Percentiles rank a stretch among this genome's conserved stretches.
Evolutionary conservation across 2,329 filamentous ascomycete species (phyloP).

Genomic region (Aspergillus puulaauensis): DNA sequence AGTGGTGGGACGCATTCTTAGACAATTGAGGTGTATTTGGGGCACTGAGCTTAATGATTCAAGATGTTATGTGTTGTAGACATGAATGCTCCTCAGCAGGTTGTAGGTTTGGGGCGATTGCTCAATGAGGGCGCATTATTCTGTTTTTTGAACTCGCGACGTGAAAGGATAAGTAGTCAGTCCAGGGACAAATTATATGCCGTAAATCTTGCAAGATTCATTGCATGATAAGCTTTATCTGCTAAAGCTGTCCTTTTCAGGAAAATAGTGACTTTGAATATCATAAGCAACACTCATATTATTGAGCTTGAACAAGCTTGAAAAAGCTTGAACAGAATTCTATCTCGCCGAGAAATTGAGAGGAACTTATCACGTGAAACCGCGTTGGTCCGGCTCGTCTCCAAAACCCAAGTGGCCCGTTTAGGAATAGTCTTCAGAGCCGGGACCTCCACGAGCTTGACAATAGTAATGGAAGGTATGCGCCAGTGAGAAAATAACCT

Average conservation of each 20-base stretch:
- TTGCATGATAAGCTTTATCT: neutral
- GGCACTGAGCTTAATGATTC: neutral
- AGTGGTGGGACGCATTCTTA: neutral
- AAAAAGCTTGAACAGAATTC: no score
- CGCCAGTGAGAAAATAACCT: neutral
- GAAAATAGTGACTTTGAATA: neutral
- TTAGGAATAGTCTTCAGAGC: conserved; percentile 1
- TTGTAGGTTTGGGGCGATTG: neutral
- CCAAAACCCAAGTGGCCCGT: neutral
- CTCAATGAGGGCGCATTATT: neutral
- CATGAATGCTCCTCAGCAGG: neutral
- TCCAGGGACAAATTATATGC: neutral
- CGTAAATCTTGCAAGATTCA: neutral
- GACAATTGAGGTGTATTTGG: neutral
- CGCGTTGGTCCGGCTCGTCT: neutral
- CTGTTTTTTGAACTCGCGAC: neutral
- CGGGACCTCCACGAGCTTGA: neutral
- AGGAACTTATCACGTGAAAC: neutral
- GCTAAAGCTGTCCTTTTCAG: neutral
- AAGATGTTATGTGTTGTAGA: neutral
- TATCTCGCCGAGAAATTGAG: neutral
- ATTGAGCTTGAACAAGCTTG: no score
- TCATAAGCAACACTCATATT: neutral
- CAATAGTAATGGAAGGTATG: neutral
- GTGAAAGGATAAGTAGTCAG: neutral